Evolutionary conservation across 2,329 filamentous ascomycete genomes (phyloP), one percentile per base, ranked within the genome.

Genomic region (Geosmithia putterillii): DNA sequence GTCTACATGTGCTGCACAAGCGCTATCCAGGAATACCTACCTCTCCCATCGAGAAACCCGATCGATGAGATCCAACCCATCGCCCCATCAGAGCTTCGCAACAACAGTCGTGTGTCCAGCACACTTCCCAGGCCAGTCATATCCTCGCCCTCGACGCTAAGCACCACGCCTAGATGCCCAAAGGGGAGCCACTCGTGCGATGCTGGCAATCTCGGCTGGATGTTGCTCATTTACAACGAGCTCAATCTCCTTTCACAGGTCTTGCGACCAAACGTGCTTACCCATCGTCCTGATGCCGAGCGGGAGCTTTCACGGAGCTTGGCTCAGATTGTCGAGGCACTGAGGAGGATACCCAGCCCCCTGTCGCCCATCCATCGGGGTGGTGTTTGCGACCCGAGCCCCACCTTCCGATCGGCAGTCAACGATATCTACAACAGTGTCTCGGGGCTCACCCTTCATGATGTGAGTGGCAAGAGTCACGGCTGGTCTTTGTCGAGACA

Each of bases 341-440:
- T 75, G 18, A 57, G 67, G 17, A 54, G 57, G 2, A 59, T 72
- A 32, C 62, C 69, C 4, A 65, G 66, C 40, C 65, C 70, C 1
- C 62, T 68, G 0, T 61, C 65, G 1, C 55, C 60, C 1, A 50
- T 65, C 0, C 64, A 62, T 38, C 59, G 62, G 22, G 63, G 60
- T 12, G 61, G 65, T 4, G 62, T 71, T 1, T 76, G 72, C 50
- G 72, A 76, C 45, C 70, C 69, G 7, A 63, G 64, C 5, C 62
- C 67, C 1, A 55, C 64, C 0, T 72, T 76, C 42, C 62, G 69
- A 8, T 57, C 59, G 4, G 64, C 68, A 7, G 57, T 75, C 9
- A 66, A 61, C 21, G 70, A 74, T 45, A 66, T 75, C 2, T 71
- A 66, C 45, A 71, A 71, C 43, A 73, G 70, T 43, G 61, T 75